Evolutionary conservation across 2,329 filamentous ascomycete genomes (phyloP).

Genomic region (Cryphonectria japonica): DNA sequence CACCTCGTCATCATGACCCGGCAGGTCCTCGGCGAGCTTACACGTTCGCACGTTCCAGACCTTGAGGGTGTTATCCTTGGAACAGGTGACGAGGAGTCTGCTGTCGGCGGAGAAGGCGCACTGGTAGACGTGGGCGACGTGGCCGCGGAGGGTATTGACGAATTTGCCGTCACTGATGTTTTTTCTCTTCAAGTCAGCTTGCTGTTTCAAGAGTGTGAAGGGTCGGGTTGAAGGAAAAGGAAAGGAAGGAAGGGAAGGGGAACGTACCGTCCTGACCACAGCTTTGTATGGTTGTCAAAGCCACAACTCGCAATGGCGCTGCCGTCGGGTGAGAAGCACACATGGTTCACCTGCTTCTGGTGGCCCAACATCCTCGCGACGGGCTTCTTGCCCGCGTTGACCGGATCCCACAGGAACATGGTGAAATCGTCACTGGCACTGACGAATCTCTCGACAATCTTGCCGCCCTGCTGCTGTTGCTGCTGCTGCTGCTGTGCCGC

Average conservation of each 20-base stretch:
- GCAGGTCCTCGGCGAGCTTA: conserved; percentile 79
- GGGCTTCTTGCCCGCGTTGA: conserved; percentile 74
- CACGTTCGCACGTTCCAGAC: conserved; percentile 90
- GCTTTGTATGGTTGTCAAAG: conserved; percentile 93
- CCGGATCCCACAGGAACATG: conserved; percentile 93
- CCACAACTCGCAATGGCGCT: conserved; percentile 82
- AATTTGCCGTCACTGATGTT: conserved; percentile 68
- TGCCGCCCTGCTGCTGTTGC: conserved; percentile 61
- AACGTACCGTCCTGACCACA: conserved; percentile 76
- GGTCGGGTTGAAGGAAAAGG: not conserved
- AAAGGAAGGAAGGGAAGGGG: conserved; percentile 28
- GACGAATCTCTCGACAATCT: conserved; percentile 80
- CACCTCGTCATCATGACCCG: conserved; percentile 90
- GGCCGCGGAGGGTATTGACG: conserved; percentile 83
- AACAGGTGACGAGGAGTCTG: conserved; percentile 81
- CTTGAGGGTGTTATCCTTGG: conserved; percentile 92
- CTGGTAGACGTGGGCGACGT: conserved; percentile 89
- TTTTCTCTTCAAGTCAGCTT: not conserved
- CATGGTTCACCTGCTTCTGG: conserved; percentile 95
- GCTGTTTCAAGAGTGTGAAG: no score
- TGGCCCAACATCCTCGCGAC: conserved; percentile 89
- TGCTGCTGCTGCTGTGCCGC: conserved; percentile 65
- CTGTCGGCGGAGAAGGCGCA: conserved; percentile 92
- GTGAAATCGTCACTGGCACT: conserved; percentile 95
- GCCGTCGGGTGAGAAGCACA: conserved; percentile 91